Conservation (phyloP, 495 filamentous ascomycete species). For the Astrothelium macrocarpum region DNA sequence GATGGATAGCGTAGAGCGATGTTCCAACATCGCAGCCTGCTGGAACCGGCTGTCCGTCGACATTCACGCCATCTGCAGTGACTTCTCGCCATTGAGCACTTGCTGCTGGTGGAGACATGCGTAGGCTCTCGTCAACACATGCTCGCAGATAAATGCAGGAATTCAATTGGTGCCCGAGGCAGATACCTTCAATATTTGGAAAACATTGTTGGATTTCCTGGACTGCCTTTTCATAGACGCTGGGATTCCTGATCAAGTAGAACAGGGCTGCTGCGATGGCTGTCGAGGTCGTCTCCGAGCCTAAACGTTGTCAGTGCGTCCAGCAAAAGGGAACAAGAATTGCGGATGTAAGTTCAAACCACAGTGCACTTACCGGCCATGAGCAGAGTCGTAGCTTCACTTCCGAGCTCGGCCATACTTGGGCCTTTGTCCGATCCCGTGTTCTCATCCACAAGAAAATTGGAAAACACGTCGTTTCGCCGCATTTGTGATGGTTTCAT, state of each 20-base stretch:
- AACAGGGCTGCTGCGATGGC: constrained; percentile 27
- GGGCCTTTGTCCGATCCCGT: not conserved
- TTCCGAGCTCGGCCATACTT: not conserved
- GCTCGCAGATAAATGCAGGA: constrained; percentile 29
- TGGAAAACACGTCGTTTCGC: not conserved
- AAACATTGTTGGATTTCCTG: constrained; percentile 31
- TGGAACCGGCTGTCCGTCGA: constrained; percentile 21
- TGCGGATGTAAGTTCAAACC: not conserved
- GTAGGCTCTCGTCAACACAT: constrained; percentile 27
- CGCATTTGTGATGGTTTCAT: not conserved
- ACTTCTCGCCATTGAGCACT: constrained; percentile 22
- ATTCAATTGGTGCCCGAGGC: constrained; percentile 22
- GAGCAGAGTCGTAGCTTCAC: not conserved
- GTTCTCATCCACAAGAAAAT: not conserved
- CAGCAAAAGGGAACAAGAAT: constrained; percentile 23
- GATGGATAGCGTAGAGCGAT: constrained; percentile 19
- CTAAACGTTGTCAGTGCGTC: constrained; percentile 37
- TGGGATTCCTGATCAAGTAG: constrained; percentile 29
- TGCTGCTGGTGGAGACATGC: constrained; percentile 23
- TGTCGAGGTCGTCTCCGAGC: constrained; percentile 27
- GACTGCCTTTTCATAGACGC: constrained; percentile 17
- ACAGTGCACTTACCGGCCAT: not conserved
- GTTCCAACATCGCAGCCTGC: constrained; percentile 20
- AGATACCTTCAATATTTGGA: constrained; percentile 22
- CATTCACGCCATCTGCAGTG: constrained; percentile 9